Percentiles rank a stretch among this genome's conserved stretches.
Conservation (phyloP, 148 eudicot species). For the Drosera capensis region DNA sequence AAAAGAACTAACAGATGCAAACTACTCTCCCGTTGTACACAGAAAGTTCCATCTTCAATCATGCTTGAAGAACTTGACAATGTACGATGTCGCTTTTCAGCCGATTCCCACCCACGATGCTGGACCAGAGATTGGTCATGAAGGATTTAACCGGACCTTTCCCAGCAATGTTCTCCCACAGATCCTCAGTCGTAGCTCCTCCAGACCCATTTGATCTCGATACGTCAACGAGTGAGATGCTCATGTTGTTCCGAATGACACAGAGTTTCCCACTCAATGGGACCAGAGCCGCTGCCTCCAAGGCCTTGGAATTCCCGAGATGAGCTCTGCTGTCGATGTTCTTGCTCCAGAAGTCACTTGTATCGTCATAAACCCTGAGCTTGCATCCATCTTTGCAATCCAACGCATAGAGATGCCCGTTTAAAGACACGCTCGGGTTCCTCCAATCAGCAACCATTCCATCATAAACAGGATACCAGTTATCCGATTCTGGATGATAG, state of each 20-base stretch:
- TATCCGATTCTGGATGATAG: slow-evolving; percentile 57
- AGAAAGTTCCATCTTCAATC: slow-evolving; percentile 5
- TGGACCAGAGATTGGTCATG: slow-evolving; percentile 61
- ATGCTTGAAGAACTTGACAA: slow-evolving; percentile 82
- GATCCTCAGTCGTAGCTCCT: slow-evolving; percentile 26
- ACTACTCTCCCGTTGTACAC: not conserved
- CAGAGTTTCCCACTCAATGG: slow-evolving; percentile 61
- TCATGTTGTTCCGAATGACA: slow-evolving; percentile 72
- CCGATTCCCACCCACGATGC: slow-evolving; percentile 52
- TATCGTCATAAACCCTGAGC: slow-evolving; percentile 62
- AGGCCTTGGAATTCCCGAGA: slow-evolving; percentile 63
- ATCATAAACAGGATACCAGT: slow-evolving; percentile 54
- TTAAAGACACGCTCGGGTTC: slow-evolving; percentile 55
- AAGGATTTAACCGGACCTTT: slow-evolving; percentile 60
- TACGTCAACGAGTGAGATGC: slow-evolving; percentile 68
- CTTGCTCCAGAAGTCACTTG: slow-evolving; percentile 58
- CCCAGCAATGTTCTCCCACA: slow-evolving; percentile 69
- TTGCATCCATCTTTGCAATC: slow-evolving; percentile 93
- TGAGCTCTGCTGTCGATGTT: slow-evolving; percentile 65
- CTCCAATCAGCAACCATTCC: slow-evolving; percentile 92
- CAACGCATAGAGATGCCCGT: slow-evolving; percentile 62
- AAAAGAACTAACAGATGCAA: not conserved
- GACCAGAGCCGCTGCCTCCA: slow-evolving; percentile 76
- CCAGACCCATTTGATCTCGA: slow-evolving; percentile 21
- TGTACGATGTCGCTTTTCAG: slow-evolving; percentile 63